phyloP scores from a whole-genome alignment of 495 filamentous ascomycete species.

The Talaromyces thailandensis region DNA sequence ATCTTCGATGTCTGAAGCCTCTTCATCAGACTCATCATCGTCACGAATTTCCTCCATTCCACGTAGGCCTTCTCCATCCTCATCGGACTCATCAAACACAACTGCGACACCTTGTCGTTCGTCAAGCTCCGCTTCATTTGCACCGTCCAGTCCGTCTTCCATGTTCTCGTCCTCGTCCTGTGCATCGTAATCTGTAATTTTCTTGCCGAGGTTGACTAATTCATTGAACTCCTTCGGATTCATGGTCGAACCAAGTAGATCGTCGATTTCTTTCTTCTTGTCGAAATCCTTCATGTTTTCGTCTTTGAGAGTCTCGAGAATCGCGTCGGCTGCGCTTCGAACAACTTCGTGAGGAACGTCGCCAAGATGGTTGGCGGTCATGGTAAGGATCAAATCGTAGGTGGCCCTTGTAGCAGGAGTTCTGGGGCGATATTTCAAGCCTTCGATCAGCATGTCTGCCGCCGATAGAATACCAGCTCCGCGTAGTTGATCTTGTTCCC shows the following conservation, averaged over 20 bases:
- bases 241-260: constrained; percentile 74
- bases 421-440: constrained; percentile 75
- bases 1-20: constrained; percentile 49
- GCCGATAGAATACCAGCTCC: constrained; percentile 78
- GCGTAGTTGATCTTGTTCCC: constrained; percentile 59
- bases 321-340: constrained; percentile 89
- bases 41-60: constrained; percentile 74
- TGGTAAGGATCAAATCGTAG: constrained; percentile 92
- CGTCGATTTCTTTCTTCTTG: constrained; percentile 96
- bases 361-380: constrained; percentile 78
- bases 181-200: constrained; percentile 97
- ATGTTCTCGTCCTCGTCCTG: constrained; percentile 94
- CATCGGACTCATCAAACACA: constrained; percentile 91
- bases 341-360: constrained; percentile 90
- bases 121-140: constrained; percentile 68
- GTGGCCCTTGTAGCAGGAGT: constrained; percentile 88
- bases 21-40: constrained; percentile 62
- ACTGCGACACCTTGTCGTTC: constrained; percentile 95
- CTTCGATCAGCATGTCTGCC: constrained; percentile 80
- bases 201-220: constrained; percentile 92
- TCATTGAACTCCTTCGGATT: constrained; percentile 93
- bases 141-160: constrained; percentile 51
- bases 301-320: constrained; percentile 86
- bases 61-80: constrained; percentile 71
- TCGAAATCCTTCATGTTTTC: constrained; percentile 95